phyloP scores from a whole-genome alignment of 2,329 filamentous ascomycete genomes.

The Xylariaceae sp. region DNA sequence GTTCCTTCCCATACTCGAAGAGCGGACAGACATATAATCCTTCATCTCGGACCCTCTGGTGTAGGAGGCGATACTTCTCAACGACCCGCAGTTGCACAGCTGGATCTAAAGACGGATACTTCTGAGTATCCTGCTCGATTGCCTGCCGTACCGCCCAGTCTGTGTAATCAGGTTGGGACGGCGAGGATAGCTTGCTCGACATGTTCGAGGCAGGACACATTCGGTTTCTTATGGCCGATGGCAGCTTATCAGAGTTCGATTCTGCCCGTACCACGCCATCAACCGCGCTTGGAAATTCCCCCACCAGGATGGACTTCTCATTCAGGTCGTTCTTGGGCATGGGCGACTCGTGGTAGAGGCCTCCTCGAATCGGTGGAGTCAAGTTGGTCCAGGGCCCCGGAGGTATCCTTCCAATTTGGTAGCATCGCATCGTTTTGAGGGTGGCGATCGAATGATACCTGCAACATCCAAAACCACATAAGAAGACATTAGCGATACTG shows the following conservation, averaged over 20 bases:
- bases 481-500: not conserved
- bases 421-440: constrained; percentile 56
- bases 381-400: constrained; percentile 55
- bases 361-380: constrained; percentile 57
- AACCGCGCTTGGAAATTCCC: not conserved
- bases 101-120: constrained; percentile 53
- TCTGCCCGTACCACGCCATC: not conserved
- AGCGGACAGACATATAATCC: constrained; percentile 61
- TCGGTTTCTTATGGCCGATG: not conserved
- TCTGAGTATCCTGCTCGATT: constrained; percentile 34
- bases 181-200: not conserved
- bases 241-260: not conserved
- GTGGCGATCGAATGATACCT: constrained; percentile 58
- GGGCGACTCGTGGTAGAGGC: constrained; percentile 33
- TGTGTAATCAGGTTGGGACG: constrained; percentile 29
- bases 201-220: not conserved
- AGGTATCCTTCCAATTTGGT: constrained; percentile 54
- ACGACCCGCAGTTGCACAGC: constrained; percentile 54
- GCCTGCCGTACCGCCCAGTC: constrained; percentile 37
- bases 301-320: not conserved
- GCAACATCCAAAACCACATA: constrained; percentile 15
- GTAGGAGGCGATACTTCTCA: constrained; percentile 53
- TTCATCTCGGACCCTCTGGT: constrained; percentile 51
- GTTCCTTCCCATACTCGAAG: constrained; percentile 56
- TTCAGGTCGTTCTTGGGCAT: constrained; percentile 1